phyloP scores from a whole-genome alignment of 352 stramenopile species.

The Pythium graminicola region DNA sequence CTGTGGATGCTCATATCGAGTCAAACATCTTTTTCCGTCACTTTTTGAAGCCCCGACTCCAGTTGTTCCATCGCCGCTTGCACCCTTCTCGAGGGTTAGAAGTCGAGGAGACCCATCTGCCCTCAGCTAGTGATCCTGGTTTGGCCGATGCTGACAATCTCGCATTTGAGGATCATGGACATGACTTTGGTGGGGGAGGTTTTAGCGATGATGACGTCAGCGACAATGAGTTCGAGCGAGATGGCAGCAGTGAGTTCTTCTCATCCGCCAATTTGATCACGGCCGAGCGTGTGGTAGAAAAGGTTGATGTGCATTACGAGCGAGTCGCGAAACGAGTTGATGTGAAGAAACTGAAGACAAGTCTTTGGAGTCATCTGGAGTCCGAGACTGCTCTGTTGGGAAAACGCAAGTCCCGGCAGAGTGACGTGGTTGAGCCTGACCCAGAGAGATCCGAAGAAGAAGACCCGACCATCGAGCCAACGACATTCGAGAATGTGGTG shows the following conservation, averaged over 20 bases:
- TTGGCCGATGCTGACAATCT: conserved; percentile 15
- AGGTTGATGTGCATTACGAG: conserved; percentile 92
- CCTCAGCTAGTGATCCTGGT: conserved; percentile 15
- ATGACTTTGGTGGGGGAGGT: conserved; percentile 22
- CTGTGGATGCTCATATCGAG: conserved; percentile 71
- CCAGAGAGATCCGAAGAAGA: conserved; percentile 10
- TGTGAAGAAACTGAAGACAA: conserved; percentile 95
- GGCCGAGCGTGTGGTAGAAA: conserved; percentile 91
- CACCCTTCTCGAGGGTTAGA: conserved; percentile 12
- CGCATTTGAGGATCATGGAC: conserved; percentile 12
- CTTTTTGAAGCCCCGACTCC: conserved; percentile 69
- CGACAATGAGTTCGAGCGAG: conserved; percentile 34
- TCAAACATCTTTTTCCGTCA: conserved; percentile 62
- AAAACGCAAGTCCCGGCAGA: conserved; percentile 12
- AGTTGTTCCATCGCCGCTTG: conserved; percentile 43
- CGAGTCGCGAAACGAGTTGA: conserved; percentile 95
- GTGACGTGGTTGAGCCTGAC: conserved; percentile 8
- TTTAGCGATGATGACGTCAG: conserved; percentile 26
- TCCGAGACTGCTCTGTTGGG: conserved; percentile 31
- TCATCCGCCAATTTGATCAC: conserved; percentile 63
- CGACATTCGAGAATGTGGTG: conserved; percentile 89
- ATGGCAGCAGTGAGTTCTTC: conserved; percentile 27
- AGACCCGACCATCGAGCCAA: conserved; percentile 19
- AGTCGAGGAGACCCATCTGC: conserved; percentile 13
- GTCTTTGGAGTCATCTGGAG: conserved; percentile 89